phyloP scores from a whole-genome alignment of 768 basidiomycete species.

The Terana coerulea region DNA sequence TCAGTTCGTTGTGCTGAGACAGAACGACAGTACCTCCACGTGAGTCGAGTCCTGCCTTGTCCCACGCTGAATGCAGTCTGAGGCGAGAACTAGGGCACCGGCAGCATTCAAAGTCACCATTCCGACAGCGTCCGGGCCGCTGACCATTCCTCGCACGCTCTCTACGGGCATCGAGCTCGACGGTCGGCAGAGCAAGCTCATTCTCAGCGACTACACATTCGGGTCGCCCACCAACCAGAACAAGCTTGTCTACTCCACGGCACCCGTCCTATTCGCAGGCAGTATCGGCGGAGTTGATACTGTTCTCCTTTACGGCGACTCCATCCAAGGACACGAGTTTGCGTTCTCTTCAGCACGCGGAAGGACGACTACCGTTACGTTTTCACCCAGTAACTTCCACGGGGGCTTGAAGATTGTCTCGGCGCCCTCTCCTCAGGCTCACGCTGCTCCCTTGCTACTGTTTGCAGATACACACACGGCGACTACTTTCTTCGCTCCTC shows the following conservation, averaged over 20 bases:
- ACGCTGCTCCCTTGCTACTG: slow-evolving; percentile 64
- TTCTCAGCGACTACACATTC: slow-evolving; percentile 70
- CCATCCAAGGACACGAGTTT: slow-evolving; percentile 31
- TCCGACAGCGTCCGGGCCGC: slow-evolving; percentile 43
- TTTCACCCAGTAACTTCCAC: slow-evolving; percentile 33
- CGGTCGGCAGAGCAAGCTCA: slow-evolving; percentile 72
- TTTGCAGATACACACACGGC: slow-evolving; percentile 65
- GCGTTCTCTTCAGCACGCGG: slow-evolving; percentile 35
- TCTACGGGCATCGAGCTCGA: slow-evolving; percentile 51
- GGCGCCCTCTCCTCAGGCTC: slow-evolving; percentile 62
- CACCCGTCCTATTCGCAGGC: slow-evolving; percentile 65
- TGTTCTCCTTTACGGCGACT: slow-evolving; percentile 36
- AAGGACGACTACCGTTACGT: slow-evolving; percentile 31
- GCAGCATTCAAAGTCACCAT: slow-evolving; percentile 60
- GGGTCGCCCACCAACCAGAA: slow-evolving; percentile 55
- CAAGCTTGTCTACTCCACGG: slow-evolving; percentile 62
- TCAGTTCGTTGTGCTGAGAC: slow-evolving; percentile 69
- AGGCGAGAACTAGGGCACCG: slow-evolving; percentile 32
- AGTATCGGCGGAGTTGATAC: slow-evolving; percentile 39
- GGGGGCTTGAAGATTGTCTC: slow-evolving; percentile 52
- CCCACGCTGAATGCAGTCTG: too few relatives aligned
- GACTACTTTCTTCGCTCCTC: slow-evolving; percentile 74
- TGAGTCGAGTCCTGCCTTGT: slow-evolving; percentile 29
- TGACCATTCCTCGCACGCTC: slow-evolving; percentile 52
- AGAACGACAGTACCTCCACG: slow-evolving; percentile 64